phyloP scores from a whole-genome alignment of 345 rosid genomes.

The Xanthoceras sorbifolium region DNA sequence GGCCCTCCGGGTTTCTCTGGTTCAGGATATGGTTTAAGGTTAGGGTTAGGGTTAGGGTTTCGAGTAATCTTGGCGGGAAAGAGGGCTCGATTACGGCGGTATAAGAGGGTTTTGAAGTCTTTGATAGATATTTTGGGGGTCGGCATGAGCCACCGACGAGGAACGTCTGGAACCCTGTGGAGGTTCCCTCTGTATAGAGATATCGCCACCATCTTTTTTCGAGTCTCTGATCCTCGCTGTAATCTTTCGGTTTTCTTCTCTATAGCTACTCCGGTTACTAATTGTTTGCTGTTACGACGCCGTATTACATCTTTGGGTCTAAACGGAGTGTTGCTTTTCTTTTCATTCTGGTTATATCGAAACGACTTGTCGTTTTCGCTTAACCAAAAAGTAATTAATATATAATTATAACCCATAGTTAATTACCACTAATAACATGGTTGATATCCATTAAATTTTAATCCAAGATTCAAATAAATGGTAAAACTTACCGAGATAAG shows the following conservation, averaged over 20 bases:
- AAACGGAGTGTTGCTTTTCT: background rate
- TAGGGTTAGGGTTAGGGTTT: conserved; percentile 20
- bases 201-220: conserved; percentile 70
- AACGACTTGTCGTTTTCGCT: background rate
- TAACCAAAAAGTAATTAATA: too few relatives aligned
- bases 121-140: conserved; percentile 51
- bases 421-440: too few relatives aligned
- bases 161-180: conserved; percentile 73
- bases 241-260: background rate
- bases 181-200: conserved; percentile 93
- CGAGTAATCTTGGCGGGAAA: conserved; percentile 29
- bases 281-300: background rate
- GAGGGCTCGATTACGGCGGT: conserved; percentile 68
- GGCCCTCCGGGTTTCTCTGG: background rate
- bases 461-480: too few relatives aligned
- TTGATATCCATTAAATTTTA: too few relatives aligned
- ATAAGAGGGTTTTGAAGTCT: conserved; percentile 65
- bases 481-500: too few relatives aligned
- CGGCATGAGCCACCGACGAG: conserved; percentile 85
- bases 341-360: background rate
- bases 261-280: background rate
- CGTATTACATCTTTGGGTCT: background rate
- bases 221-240: background rate
- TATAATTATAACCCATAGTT: too few relatives aligned
- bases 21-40: conserved; percentile 4